phyloP scores from a whole-genome alignment of 2,329 filamentous ascomycete genomes.

The Polytolypa hystricis region DNA sequence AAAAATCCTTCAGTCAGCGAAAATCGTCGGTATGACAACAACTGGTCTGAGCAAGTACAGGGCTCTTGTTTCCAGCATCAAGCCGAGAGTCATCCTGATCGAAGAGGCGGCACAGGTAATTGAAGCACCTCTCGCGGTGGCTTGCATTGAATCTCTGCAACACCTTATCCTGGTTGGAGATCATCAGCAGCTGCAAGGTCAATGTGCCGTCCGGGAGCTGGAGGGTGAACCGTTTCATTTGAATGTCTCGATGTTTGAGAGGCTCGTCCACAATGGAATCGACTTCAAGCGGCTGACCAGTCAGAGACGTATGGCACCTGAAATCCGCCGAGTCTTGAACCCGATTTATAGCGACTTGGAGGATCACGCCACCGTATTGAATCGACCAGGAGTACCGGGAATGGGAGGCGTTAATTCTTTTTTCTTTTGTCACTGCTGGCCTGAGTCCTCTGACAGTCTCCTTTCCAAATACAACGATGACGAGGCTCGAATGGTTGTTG shows the following conservation, averaged over 20 bases:
- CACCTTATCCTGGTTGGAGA: slow-evolving; percentile 65
- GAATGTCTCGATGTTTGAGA: slow-evolving; percentile 68
- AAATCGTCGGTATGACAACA: slow-evolving; percentile 59
- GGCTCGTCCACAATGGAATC: slow-evolving; percentile 56
- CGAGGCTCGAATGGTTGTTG: slow-evolving; percentile 67
- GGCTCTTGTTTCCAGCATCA: slow-evolving; percentile 53
- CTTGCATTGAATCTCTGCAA: slow-evolving; percentile 51
- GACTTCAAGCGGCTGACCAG: slow-evolving; percentile 53
- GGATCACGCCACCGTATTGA: slow-evolving; percentile 48
- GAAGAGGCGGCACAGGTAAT: slow-evolving; percentile 71
- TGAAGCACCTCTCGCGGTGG: slow-evolving; percentile 45
- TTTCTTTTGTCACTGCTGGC: slow-evolving; percentile 55
- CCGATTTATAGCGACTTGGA: slow-evolving; percentile 51
- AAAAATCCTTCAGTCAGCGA: slow-evolving; percentile 49
- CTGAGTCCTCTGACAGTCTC: slow-evolving; percentile 52
- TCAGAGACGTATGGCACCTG: slow-evolving; percentile 64
- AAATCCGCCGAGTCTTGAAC: slow-evolving; percentile 49
- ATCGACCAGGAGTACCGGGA: slow-evolving; percentile 45
- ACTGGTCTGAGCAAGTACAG: slow-evolving; percentile 76
- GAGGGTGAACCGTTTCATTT: slow-evolving; percentile 52
- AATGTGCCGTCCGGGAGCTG: slow-evolving; percentile 52
- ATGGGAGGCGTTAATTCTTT: slow-evolving; percentile 52
- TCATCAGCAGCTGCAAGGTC: slow-evolving; percentile 63
- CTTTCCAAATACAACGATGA: slow-evolving; percentile 56
- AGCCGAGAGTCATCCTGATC: slow-evolving; percentile 59